phyloP scores from a whole-genome alignment of 1,139 yeast genomes.

The Hanseniaspora sp. region DNA sequence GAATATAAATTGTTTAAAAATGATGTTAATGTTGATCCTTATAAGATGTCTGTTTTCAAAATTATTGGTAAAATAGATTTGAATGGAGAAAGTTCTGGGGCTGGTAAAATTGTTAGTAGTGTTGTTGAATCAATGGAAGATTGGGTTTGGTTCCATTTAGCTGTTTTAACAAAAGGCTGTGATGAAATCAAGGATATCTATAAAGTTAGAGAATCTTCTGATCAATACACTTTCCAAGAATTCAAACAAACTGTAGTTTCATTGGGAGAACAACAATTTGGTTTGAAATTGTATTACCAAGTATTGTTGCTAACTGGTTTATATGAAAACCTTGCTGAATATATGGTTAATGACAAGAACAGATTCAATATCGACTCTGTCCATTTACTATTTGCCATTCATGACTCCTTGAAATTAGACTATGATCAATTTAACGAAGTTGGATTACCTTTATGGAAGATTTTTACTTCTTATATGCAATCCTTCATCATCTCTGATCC shows the following conservation, averaged over 20 bases:
- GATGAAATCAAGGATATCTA: constrained; percentile 25
- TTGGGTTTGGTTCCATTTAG: constrained; percentile 92
- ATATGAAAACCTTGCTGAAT: constrained; percentile 70
- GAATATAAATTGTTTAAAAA: constrained; percentile 81
- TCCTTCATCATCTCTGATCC: constrained; percentile 81
- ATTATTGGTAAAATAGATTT: constrained; percentile 81
- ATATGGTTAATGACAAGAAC: constrained; percentile 39
- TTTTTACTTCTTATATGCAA: constrained; percentile 59
- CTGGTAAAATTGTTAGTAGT: constrained; percentile 60
- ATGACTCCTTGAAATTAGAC: constrained; percentile 37
- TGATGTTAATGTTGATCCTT: constrained; percentile 69
- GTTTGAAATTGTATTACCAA: constrained; percentile 61
- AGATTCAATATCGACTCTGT: constrained; percentile 70
- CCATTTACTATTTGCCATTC: constrained; percentile 74
- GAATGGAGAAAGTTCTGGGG: constrained; percentile 27
- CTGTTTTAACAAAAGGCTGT: constrained; percentile 48
- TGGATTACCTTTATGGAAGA: constrained; percentile 21
- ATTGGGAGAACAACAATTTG: constrained; percentile 65
- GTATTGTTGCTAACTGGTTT: constrained; percentile 65
- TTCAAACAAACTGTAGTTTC: constrained; percentile 62
- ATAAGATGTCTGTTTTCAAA: constrained; percentile 80
- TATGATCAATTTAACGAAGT: constrained; percentile 19
- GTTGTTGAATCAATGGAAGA: constrained; percentile 81
- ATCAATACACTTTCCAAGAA: constrained; percentile 50
- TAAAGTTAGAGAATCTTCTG: constrained; percentile 18